Evolutionary conservation across 2,329 filamentous ascomycete genomes (phyloP).

Genomic region (Plectosphaerella sp.): DNA sequence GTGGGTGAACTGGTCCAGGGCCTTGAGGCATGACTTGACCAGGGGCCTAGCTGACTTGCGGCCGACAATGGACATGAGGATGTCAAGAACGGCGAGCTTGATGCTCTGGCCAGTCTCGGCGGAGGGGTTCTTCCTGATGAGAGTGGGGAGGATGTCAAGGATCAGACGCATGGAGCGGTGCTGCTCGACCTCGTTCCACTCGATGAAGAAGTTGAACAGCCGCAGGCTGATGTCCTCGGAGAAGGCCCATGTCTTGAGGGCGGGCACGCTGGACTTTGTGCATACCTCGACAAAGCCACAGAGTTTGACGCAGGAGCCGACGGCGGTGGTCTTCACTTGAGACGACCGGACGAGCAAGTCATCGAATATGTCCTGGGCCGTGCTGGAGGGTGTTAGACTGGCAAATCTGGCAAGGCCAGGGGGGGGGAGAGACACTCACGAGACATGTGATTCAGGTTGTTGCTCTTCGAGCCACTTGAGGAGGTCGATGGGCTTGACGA

Average conservation of each 20-base stretch:
- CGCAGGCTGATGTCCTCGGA: slow-evolving; percentile 39
- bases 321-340: slow-evolving; percentile 48
- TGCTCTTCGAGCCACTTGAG: slow-evolving; percentile 40
- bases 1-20: slow-evolving; percentile 59
- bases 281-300: slow-evolving; percentile 60
- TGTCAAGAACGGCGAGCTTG: slow-evolving; percentile 42
- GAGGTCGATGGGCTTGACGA: slow-evolving; percentile 30
- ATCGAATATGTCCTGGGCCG: slow-evolving; percentile 38
- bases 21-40: slow-evolving; percentile 66
- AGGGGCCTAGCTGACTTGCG: slow-evolving; percentile 57
- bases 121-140: slow-evolving; percentile 46
- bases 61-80: slow-evolving; percentile 54
- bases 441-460: slow-evolving; percentile 23
- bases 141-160: slow-evolving; percentile 50
- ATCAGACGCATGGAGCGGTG: slow-evolving; percentile 60
- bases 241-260: slow-evolving; percentile 46
- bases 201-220: slow-evolving; percentile 59
- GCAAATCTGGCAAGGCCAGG: neutral
- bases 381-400: slow-evolving; percentile 11
- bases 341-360: slow-evolving; percentile 43
- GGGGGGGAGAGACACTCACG: slow-evolving; percentile 22
- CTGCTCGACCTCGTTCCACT: slow-evolving; percentile 64
- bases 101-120: slow-evolving; percentile 28
- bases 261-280: slow-evolving; percentile 40
- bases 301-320: slow-evolving; percentile 54